A percentile compares a stretch with the other conserved stretches of the same genome.
Conservation (phyloP, 2,329 filamentous ascomycete species). For the Xylariaceae sp. region DNA sequence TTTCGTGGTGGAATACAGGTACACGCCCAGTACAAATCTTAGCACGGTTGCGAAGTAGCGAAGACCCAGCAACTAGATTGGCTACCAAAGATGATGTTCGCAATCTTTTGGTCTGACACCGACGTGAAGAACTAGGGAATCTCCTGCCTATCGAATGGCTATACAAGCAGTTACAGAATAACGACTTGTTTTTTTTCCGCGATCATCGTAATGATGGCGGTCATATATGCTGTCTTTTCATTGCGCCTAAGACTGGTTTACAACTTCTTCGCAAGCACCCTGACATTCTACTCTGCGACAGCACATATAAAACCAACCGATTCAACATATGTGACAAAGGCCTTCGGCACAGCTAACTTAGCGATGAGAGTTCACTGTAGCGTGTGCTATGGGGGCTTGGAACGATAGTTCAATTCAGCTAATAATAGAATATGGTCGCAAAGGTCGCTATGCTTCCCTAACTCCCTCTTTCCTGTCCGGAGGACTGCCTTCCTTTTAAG, state of each 20-base stretch:
- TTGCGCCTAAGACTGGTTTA: not conserved
- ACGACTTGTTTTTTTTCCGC: not conserved
- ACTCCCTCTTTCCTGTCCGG: no score
- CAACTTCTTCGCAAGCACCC: not conserved
- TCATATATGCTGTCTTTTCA: not conserved
- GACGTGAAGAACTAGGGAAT: not conserved
- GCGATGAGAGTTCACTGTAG: no score
- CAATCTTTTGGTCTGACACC: not conserved
- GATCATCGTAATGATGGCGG: not conserved
- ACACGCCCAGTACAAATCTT: not conserved
- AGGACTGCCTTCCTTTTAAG: no score
- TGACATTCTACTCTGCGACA: not conserved
- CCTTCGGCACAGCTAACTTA: no score
- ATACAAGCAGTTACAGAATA: not conserved
- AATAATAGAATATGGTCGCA: no score
- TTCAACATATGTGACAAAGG: no score
- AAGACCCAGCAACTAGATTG: not conserved
- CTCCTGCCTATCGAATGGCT: not conserved
- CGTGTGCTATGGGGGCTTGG: no score
- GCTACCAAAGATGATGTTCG: not conserved
- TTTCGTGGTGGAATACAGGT: not conserved
- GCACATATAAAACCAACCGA: not conserved
- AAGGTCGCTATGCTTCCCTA: no score
- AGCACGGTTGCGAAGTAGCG: not conserved
- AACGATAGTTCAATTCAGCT: no score